These are phyloP conservation scores for Senna siamea DNA, from an alignment of 306 rosid species.

Conservation along the genomic window DNA sequence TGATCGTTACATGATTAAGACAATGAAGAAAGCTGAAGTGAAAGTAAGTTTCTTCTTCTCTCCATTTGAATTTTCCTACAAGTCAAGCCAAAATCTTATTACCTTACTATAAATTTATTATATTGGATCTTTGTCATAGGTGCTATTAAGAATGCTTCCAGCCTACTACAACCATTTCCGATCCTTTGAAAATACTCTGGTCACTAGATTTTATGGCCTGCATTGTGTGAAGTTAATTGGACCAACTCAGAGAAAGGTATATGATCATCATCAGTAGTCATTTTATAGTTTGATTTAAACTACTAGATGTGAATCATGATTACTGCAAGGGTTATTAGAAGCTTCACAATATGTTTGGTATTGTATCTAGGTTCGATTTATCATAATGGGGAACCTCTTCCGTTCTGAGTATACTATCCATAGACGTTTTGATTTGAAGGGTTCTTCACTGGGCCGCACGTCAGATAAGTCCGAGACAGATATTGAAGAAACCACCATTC, in stretches of 20 bases:
- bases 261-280: neutral
- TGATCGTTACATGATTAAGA: slow-evolving; percentile 93
- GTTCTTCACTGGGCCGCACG: slow-evolving; percentile 81
- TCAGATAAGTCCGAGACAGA: slow-evolving; percentile 75
- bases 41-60: slow-evolving; percentile 62
- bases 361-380: slow-evolving; percentile 75
- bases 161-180: slow-evolving; percentile 81
- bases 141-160: slow-evolving; percentile 79
- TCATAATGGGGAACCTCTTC: slow-evolving; percentile 90
- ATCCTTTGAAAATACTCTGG: slow-evolving; percentile 62
- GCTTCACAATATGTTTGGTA: slow-evolving; percentile 21
- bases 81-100: neutral
- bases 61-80: slow-evolving; percentile 23
- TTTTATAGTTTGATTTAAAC: neutral
- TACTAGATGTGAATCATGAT: neutral
- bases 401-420: slow-evolving; percentile 68
- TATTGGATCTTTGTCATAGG: slow-evolving; percentile 49
- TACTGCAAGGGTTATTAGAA: no score
- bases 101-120: neutral
- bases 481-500: slow-evolving; percentile 80
- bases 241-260: slow-evolving; percentile 82
- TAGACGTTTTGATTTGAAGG: slow-evolving; percentile 86
- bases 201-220: slow-evolving; percentile 86
- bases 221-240: slow-evolving; percentile 85
- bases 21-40: slow-evolving; percentile 85